Base-by-base conservation (phyloP, 2,329 filamentous ascomycete genomes). In the Colletotrichum australisinense region DNA sequence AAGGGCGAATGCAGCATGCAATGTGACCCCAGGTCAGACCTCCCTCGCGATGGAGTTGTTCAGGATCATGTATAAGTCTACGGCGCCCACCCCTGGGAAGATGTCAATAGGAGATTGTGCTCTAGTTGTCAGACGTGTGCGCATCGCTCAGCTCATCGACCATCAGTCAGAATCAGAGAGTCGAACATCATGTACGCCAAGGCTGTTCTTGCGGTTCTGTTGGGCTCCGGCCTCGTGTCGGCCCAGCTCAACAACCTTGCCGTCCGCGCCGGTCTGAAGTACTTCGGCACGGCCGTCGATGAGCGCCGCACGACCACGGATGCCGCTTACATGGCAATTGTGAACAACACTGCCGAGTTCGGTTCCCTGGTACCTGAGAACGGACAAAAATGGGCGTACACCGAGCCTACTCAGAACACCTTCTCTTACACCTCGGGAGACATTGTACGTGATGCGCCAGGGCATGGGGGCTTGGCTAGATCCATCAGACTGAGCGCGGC, bases 231-330 rank as follows among this genome's bases (percentile, higher is more conserved):
- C 42, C 72, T 67, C 49, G 72, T 46, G 3, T 76, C 78, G 4
- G 81, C 77, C 49, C 83, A 86, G 74, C 84, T 90, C 16, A 81
- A 89, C 77, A 78, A 83, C 42, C 81, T 87, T 28, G 89, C 89
- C 14, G 84, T 86, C 70, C 83, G 85, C 65, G 86, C 88, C 28
- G 89, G 89, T 5, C 82, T 88, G 67, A 78, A 84, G 73, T 92
- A 91, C 83, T 92, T 92, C 68, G 91, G 90, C 65, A 88, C 90
- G 1, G 91, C 91, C 2, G 91, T 90, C 35, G 91, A 93, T 79
- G 74, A 75, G 62, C 63, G 72, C 19, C 63, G 49, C 46, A 73
- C 67, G 24, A 78, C 80, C 8, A 85, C 88, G 73, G 80, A 87
- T 35, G 81, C 84, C 22, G 79, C 85, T 53, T 93, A 92, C 77